These are phyloP conservation scores for Starmerella potacharoeniae DNA, from an alignment of 805 yeast genomes.

Conservation along the genomic window DNA sequence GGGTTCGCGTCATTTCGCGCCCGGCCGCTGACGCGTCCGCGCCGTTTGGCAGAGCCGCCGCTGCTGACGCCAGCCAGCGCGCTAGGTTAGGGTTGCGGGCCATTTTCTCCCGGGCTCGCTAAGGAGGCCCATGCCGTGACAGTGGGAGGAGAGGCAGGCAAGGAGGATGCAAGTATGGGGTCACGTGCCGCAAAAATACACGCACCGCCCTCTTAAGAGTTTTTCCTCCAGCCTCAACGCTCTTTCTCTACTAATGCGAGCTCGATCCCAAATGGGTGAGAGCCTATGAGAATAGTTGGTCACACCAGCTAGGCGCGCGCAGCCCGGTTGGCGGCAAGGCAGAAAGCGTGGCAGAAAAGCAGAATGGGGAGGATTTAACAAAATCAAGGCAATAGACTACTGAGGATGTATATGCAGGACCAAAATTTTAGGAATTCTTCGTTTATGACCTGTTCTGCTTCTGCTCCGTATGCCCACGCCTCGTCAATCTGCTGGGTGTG, in stretches of 20 bases:
- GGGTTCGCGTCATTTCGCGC: not conserved
- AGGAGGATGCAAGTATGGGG: not conserved
- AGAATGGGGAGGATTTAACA: slow-evolving; percentile 20
- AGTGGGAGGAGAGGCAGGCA: too few relatives aligned
- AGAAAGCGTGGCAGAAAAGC: too few relatives aligned
- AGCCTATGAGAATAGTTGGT: not conserved
- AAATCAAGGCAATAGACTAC: slow-evolving; percentile 22
- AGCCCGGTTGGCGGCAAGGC: not conserved
- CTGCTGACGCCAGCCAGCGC: too few relatives aligned
- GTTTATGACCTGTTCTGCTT: slow-evolving; percentile 22
- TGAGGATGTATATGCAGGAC: slow-evolving; percentile 28
- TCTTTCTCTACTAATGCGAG: not conserved
- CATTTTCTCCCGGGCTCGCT: too few relatives aligned
- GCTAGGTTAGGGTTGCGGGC: not conserved
- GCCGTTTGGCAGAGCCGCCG: not conserved
- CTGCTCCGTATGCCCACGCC: not conserved
- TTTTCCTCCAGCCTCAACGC: not conserved
- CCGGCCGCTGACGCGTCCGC: not conserved
- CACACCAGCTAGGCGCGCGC: slow-evolving; percentile 2
- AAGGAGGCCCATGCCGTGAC: too few relatives aligned
- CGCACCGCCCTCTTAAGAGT: not conserved
- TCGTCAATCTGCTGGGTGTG: not conserved
- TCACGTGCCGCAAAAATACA: not conserved
- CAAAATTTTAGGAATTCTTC: slow-evolving; percentile 26
- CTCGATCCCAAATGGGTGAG: not conserved